Conservation (phyloP, 345 rosid species). For the Combretum micranthum region DNA sequence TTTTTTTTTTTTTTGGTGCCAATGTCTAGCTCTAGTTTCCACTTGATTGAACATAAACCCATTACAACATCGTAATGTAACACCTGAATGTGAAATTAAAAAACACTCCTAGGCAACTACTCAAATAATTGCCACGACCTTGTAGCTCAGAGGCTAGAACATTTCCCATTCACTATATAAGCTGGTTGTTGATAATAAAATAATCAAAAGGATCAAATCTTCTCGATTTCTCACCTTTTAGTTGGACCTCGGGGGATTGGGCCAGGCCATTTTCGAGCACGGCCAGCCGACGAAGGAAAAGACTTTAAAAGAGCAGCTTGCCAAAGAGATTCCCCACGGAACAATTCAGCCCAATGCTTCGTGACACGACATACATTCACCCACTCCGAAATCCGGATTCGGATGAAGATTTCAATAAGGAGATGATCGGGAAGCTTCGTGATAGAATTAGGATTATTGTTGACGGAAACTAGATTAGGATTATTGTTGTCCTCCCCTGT, state of each 20-base stretch:
- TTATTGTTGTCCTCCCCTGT: slow-evolving; percentile 15
- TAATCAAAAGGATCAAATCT: neutral
- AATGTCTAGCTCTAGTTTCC: no score
- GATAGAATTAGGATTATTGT: slow-evolving; percentile 33
- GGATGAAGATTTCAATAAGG: slow-evolving; percentile 64
- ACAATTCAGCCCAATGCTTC: slow-evolving; percentile 66
- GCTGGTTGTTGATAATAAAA: no score
- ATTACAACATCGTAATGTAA: neutral
- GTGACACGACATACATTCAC: slow-evolving; percentile 50
- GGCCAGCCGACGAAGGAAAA: slow-evolving; percentile 42
- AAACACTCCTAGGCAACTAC: neutral
- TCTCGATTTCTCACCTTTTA: slow-evolving; percentile 56
- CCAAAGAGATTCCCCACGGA: slow-evolving; percentile 79
- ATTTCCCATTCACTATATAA: no score
- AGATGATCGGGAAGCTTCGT: slow-evolving; percentile 75
- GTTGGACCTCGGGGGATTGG: slow-evolving; percentile 69
- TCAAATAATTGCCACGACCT: no score
- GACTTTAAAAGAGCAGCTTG: slow-evolving; percentile 57
- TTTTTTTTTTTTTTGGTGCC: no score
- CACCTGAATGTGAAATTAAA: neutral
- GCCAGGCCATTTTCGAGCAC: slow-evolving; percentile 69
- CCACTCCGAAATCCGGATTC: slow-evolving; percentile 64
- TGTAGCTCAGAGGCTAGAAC: no score
- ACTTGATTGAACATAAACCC: no score
- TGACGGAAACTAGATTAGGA: slow-evolving; percentile 15